Evolutionary conservation across 2,329 filamentous ascomycete species (phyloP).

Genomic region (Microdochium paspali): DNA sequence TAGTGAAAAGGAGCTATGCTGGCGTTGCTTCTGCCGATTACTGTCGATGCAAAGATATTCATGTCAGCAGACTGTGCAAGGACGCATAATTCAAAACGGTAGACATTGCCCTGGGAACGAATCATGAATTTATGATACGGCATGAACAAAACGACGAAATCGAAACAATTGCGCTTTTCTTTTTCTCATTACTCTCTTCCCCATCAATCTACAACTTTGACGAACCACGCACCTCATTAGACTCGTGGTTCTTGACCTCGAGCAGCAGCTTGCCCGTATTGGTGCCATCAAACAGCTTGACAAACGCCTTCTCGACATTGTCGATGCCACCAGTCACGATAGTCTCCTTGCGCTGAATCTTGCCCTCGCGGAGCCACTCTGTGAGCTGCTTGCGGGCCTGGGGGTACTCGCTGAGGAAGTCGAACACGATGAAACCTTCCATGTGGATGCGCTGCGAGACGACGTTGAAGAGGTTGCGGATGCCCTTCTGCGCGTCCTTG

Average conservation of each 20-base stretch:
- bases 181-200: no score
- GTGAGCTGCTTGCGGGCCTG: slow-evolving; percentile 51
- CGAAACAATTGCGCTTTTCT: no score
- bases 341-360: slow-evolving; percentile 62
- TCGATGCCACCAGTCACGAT: slow-evolving; percentile 60
- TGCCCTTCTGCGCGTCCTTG: slow-evolving; percentile 42
- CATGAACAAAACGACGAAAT: no score
- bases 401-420: slow-evolving; percentile 49
- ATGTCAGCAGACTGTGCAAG: no score
- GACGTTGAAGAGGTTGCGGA: slow-evolving; percentile 18
- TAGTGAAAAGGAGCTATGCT: no score
- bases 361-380: slow-evolving; percentile 62
- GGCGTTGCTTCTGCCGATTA: no score
- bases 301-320: slow-evolving; percentile 52
- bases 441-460: slow-evolving; percentile 42
- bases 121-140: no score
- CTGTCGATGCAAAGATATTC: no score
- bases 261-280: slow-evolving; percentile 62
- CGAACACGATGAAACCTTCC: slow-evolving; percentile 67
- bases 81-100: no score
- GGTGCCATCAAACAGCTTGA: slow-evolving; percentile 55
- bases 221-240: background rate
- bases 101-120: no score
- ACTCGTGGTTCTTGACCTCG: slow-evolving; percentile 32
- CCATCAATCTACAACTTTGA: background rate